phyloP scores from a whole-genome alignment of 768 basidiomycete species.

The Suillus variegatus region DNA sequence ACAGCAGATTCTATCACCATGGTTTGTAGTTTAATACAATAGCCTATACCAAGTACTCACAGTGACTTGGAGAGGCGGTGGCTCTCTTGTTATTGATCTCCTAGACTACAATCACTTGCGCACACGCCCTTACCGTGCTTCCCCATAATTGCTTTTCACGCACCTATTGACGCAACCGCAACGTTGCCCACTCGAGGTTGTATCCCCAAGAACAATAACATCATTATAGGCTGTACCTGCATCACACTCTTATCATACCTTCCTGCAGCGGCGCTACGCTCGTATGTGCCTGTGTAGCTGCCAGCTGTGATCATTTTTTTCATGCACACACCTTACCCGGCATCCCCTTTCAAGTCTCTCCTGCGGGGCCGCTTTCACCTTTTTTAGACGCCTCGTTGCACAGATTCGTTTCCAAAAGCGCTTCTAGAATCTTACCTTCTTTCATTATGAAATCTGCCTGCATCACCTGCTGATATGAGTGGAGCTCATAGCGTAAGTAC shows the following conservation, averaged over 20 bases:
- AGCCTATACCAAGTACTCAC: neutral
- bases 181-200: slow-evolving; percentile 28
- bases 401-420: neutral
- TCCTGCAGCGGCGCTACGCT: neutral
- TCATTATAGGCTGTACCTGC: slow-evolving; percentile 1
- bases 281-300: neutral
- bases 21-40: slow-evolving; percentile 3
- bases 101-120: slow-evolving; percentile 15
- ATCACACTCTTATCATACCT: slow-evolving; percentile 10
- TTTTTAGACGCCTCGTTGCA: slow-evolving; percentile 20
- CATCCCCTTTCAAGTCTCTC: slow-evolving; percentile 16
- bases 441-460: slow-evolving; percentile 15
- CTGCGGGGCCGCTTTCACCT: slow-evolving; percentile 16
- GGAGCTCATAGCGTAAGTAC: slow-evolving; percentile 11
- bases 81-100: slow-evolving; percentile 6
- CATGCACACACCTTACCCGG: slow-evolving; percentile 7
- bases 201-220: slow-evolving; percentile 5
- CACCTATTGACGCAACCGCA: slow-evolving; percentile 9
- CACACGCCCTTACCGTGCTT: slow-evolving; percentile 6
- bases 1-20: neutral
- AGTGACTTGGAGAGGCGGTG: neutral
- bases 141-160: neutral
- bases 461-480: slow-evolving; percentile 26
- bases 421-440: neutral
- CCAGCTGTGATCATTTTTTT: neutral